A percentile compares a stretch with the other conserved stretches of the same genome.
Evolutionary conservation across 2,329 filamentous ascomycete species (phyloP).

Genomic region (Xylariaceae sp.): DNA sequence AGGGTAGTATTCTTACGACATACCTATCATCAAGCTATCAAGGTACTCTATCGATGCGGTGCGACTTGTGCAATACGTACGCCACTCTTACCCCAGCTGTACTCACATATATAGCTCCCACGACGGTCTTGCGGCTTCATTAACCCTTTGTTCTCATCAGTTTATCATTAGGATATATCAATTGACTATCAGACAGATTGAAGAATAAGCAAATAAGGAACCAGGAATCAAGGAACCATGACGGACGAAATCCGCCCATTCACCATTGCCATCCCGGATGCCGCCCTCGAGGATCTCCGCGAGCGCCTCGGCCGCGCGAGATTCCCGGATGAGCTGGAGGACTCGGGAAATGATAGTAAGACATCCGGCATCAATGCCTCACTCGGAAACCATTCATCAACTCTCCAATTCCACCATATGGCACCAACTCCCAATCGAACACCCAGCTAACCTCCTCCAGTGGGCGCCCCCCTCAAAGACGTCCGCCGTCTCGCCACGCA

Average conservation of each 20-base stretch:
- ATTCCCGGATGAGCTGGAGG: conserved; percentile 45
- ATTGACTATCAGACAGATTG: neutral
- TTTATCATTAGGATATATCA: neutral
- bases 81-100: no score
- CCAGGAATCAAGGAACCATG: neutral
- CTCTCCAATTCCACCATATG: no score
- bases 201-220: neutral
- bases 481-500: conserved; percentile 52
- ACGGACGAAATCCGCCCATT: conserved; percentile 35
- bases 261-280: conserved; percentile 47
- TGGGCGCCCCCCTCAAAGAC: conserved; percentile 55
- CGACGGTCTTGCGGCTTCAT: neutral
- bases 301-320: conserved; percentile 49
- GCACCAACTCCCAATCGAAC: neutral
- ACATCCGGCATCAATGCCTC: neutral
- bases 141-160: neutral
- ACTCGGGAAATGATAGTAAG: conserved; percentile 4
- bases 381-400: no score
- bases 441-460: neutral
- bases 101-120: no score
- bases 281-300: conserved; percentile 47
- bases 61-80: no score
- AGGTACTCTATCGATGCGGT: no score
- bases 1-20: no score
- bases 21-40: no score